Percentiles rank a stretch among this genome's conserved stretches.
These are phyloP conservation scores for Amauroascus verrucosus DNA, from an alignment of 2,329 filamentous ascomycete genomes.

Conservation along the genomic window DNA sequence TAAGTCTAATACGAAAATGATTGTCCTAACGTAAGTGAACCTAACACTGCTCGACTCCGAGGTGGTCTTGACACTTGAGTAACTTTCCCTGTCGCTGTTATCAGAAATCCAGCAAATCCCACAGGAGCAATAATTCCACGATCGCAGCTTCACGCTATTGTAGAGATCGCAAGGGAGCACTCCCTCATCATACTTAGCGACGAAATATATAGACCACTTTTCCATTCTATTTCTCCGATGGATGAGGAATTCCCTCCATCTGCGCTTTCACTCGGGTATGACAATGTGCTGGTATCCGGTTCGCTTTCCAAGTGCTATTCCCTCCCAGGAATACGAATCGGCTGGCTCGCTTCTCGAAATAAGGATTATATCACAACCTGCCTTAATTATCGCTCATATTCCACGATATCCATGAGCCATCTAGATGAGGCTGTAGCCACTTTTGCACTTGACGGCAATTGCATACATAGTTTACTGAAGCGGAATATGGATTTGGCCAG, in stretches of 20 bases:
- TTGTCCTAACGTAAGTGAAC: conserved; percentile 47
- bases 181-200: conserved; percentile 61
- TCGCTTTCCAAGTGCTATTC: conserved; percentile 81
- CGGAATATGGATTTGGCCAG: conserved; percentile 58
- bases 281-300: conserved; percentile 60
- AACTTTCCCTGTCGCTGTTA: background rate
- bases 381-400: conserved; percentile 64
- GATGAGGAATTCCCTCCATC: conserved; percentile 54
- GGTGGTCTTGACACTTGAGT: background rate
- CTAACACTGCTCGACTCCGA: background rate
- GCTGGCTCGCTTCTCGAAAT: conserved; percentile 68
- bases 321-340: conserved; percentile 68
- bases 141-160: conserved; percentile 49
- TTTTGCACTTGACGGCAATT: conserved; percentile 57
- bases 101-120: conserved; percentile 73
- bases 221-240: conserved; percentile 54
- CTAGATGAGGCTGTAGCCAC: conserved; percentile 69
- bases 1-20: conserved; percentile 42
- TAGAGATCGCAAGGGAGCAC: conserved; percentile 52
- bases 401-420: conserved; percentile 74
- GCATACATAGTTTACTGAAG: conserved; percentile 53
- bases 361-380: conserved; percentile 52
- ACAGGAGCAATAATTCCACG: conserved; percentile 61
- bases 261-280: conserved; percentile 60
- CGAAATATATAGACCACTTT: conserved; percentile 76